Evolutionary conservation across 768 basidiomycete species (phyloP).

Genomic region (Gloeophyllum trabeum): DNA sequence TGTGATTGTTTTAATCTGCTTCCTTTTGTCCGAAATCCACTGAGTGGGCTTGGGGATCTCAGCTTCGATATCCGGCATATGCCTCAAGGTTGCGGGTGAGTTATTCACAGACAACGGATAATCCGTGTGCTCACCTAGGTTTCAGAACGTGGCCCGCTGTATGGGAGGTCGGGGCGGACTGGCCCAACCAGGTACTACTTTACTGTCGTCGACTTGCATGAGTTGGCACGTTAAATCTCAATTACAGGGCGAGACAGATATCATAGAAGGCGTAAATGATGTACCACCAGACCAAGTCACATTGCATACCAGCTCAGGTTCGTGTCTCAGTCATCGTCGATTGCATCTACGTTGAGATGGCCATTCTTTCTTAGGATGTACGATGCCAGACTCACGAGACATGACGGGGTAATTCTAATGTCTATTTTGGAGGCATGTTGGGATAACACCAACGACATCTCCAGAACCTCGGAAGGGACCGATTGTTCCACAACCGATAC

Average conservation of each 20-base stretch:
- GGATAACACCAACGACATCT: not conserved
- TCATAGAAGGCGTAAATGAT: slow-evolving; percentile 18
- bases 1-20: slow-evolving; percentile 5
- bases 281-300: slow-evolving; percentile 11
- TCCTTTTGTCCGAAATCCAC: too few relatives aligned
- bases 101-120: not conserved
- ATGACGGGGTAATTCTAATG: slow-evolving; percentile 19
- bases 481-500: slow-evolving; percentile 11
- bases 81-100: slow-evolving; percentile 15
- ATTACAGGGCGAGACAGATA: slow-evolving; percentile 14
- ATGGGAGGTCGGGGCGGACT: slow-evolving; percentile 10
- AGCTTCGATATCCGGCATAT: slow-evolving; percentile 16
- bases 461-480: slow-evolving; percentile 6
- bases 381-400: slow-evolving; percentile 11
- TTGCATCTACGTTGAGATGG: too few relatives aligned
- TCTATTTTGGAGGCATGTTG: slow-evolving; percentile 1
- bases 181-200: slow-evolving; percentile 13
- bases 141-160: slow-evolving; percentile 17
- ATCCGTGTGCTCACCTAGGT: too few relatives aligned
- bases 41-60: too few relatives aligned
- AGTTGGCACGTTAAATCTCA: too few relatives aligned
- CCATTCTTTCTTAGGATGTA: too few relatives aligned
- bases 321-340: too few relatives aligned
- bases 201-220: too few relatives aligned
- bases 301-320: slow-evolving; percentile 16